Base-by-base conservation (phyloP, 768 basidiomycete genomes). In the Serpula lacrymans region DNA sequence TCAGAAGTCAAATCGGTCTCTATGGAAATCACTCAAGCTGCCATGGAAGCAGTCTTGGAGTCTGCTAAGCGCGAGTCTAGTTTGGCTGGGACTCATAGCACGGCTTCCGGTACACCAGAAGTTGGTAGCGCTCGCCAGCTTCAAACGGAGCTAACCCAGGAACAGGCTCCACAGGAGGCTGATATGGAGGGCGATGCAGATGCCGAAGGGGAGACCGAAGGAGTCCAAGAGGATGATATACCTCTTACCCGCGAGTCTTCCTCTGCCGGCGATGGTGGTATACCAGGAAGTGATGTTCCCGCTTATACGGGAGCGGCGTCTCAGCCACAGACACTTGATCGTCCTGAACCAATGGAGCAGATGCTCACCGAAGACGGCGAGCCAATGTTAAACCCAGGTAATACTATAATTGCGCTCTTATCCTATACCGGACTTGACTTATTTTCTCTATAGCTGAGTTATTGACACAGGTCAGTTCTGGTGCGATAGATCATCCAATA, bases 371-470 rank as follows among this genome's bases (percentile, higher is more conserved):
- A 80, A 52, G 80, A 82, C 52, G 79, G 76, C 7, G 77, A 77
- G 51, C 74, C 78, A 5, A 83, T 83, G 77, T 59, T 84, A 48
- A 79, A 80, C 57, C 78, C 81, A 62, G 79, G 81, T 82, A 5
- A 16, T 17, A 8, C 9, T 16, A 30, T 36, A n/a, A n/a, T n/a
- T n/a, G n/a, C n/a, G n/a, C 11, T n/a, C 6, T 17, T 33, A 33
- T 31, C 30, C 34, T 29, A 21, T 22, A 32, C 28, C 25, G 3
- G 10, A 16, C 17, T 32, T 53, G 53, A 48, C 5, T 28, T 2
- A 5, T 39, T 32, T 40, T 17, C 12, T 17, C 30, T 52, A 10
- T 41, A 77, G 80, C 78, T 41, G 80, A 82, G 47, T 63, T 82
- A 39, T 64, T 82, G 57, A 82, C 80, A 20, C 80, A 82, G 74